These are phyloP conservation scores for Ascomycota sp. DNA, from an alignment of 2,329 filamentous ascomycete genomes.

Conservation along the genomic window DNA sequence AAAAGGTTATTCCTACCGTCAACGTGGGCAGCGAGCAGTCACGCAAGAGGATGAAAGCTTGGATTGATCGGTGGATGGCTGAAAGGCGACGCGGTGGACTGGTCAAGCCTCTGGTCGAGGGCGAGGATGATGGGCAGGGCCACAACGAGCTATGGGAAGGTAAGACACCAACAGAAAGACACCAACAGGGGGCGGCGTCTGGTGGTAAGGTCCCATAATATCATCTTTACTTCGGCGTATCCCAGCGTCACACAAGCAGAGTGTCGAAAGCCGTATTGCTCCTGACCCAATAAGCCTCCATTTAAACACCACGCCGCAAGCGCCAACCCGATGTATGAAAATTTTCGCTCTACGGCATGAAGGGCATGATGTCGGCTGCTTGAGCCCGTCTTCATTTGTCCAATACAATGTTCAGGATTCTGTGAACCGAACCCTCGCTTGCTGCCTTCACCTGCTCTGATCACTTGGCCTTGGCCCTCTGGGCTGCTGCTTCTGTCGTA, in stretches of 20 bases:
- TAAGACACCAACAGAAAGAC: too few species aligned
- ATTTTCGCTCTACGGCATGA: too few species aligned
- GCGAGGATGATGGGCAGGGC: conserved; percentile 12
- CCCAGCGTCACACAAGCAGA: too few species aligned
- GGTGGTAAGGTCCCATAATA: conserved; percentile 19
- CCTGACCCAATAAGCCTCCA: too few species aligned
- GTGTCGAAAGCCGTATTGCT: too few species aligned
- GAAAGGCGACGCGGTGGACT: conserved; percentile 37
- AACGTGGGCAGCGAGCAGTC: conserved; percentile 47
- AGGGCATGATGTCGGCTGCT: too few species aligned
- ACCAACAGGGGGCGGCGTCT: conserved; percentile 16
- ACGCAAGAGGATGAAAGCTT: conserved; percentile 39
- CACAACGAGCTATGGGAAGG: conserved; percentile 15
- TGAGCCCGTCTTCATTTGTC: too few species aligned
- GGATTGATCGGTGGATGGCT: conserved; percentile 41
- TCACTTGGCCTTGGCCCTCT: conserved; percentile 35
- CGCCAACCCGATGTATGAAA: too few species aligned
- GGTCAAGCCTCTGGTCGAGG: conserved; percentile 22
- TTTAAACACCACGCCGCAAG: too few species aligned
- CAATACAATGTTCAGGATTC: too few species aligned
- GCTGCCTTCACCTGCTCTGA: neutral
- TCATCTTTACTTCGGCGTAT: too few species aligned
- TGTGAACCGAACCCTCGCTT: too few species aligned
- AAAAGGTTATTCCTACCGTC: conserved; percentile 81
- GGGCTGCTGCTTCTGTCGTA: conserved; percentile 32